Evolutionary conservation across 2,329 filamentous ascomycete genomes (phyloP).

Genomic region (Kalaharituber pfeilii): DNA sequence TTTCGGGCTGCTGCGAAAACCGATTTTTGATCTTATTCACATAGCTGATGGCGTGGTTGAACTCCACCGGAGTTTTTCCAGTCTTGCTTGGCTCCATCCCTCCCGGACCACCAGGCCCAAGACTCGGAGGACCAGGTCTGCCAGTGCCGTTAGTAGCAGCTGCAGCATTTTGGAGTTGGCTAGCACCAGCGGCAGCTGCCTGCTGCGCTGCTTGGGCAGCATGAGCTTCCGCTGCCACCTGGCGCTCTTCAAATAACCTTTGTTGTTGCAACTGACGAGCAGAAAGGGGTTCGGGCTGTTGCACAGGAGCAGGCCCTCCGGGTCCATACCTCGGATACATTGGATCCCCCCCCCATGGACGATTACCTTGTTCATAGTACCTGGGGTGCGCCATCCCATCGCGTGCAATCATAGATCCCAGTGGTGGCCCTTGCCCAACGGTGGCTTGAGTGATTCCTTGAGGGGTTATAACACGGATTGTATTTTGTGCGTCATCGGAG

Average conservation of each 20-base stretch:
- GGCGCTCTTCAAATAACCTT: conserved; percentile 9
- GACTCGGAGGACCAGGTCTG: conserved; percentile 18
- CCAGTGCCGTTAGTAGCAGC: conserved; percentile 33
- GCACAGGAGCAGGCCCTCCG: conserved; percentile 35
- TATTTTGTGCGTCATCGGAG: conserved; percentile 21
- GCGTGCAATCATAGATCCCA: conserved; percentile 23
- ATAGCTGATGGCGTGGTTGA: conserved; percentile 98
- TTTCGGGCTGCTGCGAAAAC: conserved; percentile 89
- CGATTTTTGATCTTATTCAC: conserved; percentile 99
- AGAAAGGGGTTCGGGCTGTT: conserved; percentile 21
- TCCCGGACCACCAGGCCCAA: conserved; percentile 33
- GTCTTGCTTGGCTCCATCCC: conserved; percentile 27
- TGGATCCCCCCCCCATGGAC: conserved; percentile 28
- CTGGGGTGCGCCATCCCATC: conserved; percentile 28
- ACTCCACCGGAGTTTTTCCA: conserved; percentile 94
- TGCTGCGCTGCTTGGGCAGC: conserved; percentile 18
- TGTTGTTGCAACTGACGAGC: conserved; percentile 17
- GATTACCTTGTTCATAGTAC: conserved; percentile 29
- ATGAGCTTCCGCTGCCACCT: conserved; percentile 8
- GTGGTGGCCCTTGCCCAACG: conserved; percentile 23
- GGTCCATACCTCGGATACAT: conserved; percentile 30
- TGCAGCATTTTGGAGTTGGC: conserved; percentile 30
- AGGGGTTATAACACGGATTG: conserved; percentile 83
- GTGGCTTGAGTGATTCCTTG: conserved; percentile 49
- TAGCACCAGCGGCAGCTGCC: conserved; percentile 19